phyloP scores from a whole-genome alignment of 352 stramenopile genomes.

The Pythium aquatile region DNA sequence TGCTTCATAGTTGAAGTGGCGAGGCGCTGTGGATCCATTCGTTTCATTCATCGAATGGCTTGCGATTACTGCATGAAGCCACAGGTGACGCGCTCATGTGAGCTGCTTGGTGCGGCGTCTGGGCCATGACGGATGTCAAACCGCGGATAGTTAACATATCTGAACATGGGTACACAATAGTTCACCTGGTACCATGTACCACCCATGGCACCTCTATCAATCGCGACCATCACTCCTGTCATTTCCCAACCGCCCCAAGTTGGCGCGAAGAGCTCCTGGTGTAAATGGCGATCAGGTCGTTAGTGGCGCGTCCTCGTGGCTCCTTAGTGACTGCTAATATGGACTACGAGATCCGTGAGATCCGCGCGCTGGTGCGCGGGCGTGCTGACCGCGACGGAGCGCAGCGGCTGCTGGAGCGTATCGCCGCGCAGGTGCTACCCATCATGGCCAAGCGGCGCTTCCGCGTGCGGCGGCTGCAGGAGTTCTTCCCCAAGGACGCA shows the following conservation, averaged over 20 bases:
- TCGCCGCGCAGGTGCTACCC: slow-evolving; percentile 51
- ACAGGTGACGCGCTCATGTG: not conserved
- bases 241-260: not conserved
- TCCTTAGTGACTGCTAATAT: not conserved
- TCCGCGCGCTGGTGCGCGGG: slow-evolving; percentile 39
- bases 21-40: not conserved
- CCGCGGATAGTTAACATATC: not conserved
- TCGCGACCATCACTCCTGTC: not conserved
- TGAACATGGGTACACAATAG: not conserved
- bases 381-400: slow-evolving; percentile 31
- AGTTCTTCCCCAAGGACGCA: slow-evolving; percentile 68
- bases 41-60: not conserved
- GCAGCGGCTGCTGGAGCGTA: slow-evolving; percentile 32
- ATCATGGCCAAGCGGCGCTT: slow-evolving; percentile 56
- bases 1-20: not conserved
- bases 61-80: not conserved
- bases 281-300: not conserved
- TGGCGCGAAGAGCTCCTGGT: not conserved
- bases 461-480: slow-evolving; percentile 48
- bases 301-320: not conserved
- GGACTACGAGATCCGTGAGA: slow-evolving; percentile 26
- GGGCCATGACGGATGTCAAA: not conserved
- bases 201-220: not conserved
- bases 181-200: slow-evolving; percentile 20
- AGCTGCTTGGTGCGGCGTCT: not conserved